Evolutionary conservation across 2,329 filamentous ascomycete species (phyloP), one percentile per base, ranked within the genome.

Genomic region (Nemania sp.): DNA sequence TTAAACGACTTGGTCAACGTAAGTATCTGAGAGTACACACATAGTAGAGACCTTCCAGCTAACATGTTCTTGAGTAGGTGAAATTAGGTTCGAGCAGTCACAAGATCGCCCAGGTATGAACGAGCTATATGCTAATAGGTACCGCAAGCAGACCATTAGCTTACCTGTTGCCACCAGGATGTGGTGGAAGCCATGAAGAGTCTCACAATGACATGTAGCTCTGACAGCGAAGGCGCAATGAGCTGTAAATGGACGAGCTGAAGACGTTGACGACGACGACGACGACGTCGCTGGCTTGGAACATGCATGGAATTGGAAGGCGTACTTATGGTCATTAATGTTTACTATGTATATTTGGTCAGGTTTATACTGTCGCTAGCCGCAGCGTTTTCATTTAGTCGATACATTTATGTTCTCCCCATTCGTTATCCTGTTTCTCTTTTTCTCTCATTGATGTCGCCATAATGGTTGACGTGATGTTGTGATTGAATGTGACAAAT

Each of bases 111-210:
- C 3, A 49, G 46, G 51, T 53, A 40, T 23, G 34, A 53, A 39
- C 33, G n/a, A 15, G 24, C n/a, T n/a, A 33, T 33, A 19, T 33
- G 41, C 45, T 49, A 54, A 49, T 49, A 7, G 28, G 5, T 17
- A n/a, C n/a, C n/a, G n/a, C n/a, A 39, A 40, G 9, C 26, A 49
- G 51, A 49, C 11, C 8, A 49, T 54, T 54, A 34, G n/a, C n/a
- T n/a, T n/a, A 54, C 20, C 7, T 31, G 34, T 40, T 37, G 20
- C 39, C 17, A 11, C 15, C 22, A 53, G 44, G 44, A 49, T 39
- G 44, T 53, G 3, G 44, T 49, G 31, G 39, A 44, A 12, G 51
- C 51, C 23, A 43, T 53, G 23, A 49, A 53, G 24, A 49, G 51
- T 11, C 51, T 54, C 37, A 34, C 39, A 8, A 8, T 54, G 22